Conservation (phyloP, 176 grass and related monocot species). For the Oryza meridionalis region DNA sequence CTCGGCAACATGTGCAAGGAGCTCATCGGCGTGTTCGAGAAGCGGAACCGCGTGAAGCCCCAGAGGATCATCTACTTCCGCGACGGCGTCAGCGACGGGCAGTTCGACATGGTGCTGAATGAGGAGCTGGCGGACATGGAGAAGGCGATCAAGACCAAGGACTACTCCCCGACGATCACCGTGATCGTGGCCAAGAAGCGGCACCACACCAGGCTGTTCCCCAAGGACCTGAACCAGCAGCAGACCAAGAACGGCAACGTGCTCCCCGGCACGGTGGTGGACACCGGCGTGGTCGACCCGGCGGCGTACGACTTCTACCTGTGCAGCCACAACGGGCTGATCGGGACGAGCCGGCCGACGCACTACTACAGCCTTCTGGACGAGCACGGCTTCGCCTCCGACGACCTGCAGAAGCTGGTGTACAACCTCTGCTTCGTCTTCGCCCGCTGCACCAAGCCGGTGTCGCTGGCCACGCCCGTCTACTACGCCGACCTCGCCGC, state of each 20-base stretch:
- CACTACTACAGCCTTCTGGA: constrained; percentile 62
- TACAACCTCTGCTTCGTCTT: constrained; percentile 61
- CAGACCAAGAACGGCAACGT: constrained; percentile 36
- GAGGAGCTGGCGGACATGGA: constrained; percentile 50
- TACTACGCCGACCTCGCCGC: constrained; percentile 65
- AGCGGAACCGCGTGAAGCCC: constrained; percentile 34
- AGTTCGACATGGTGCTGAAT: constrained; percentile 57
- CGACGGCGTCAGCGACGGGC: constrained; percentile 61
- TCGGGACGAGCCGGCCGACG: constrained; percentile 60
- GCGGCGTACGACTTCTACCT: constrained; percentile 62
- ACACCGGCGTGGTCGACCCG: constrained; percentile 52
- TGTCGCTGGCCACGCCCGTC: constrained; percentile 58
- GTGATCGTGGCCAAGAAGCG: constrained; percentile 67
- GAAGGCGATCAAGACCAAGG: constrained; percentile 21
- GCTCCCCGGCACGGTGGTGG: constrained; percentile 63
- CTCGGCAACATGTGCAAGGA: constrained; percentile 45
- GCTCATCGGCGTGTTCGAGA: constrained; percentile 42
- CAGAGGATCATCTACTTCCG: constrained; percentile 68
- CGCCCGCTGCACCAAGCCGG: constrained; percentile 69
- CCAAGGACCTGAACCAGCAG: not conserved
- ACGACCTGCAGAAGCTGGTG: constrained; percentile 65
- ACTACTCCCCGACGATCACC: constrained; percentile 57
- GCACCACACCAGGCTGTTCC: constrained; percentile 62
- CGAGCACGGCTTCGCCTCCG: constrained; percentile 42
- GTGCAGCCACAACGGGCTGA: constrained; percentile 58